Evolutionary conservation across 768 basidiomycete species (phyloP), one percentile per base, ranked within the genome.

Genomic region (Mycena kentingensis): DNA sequence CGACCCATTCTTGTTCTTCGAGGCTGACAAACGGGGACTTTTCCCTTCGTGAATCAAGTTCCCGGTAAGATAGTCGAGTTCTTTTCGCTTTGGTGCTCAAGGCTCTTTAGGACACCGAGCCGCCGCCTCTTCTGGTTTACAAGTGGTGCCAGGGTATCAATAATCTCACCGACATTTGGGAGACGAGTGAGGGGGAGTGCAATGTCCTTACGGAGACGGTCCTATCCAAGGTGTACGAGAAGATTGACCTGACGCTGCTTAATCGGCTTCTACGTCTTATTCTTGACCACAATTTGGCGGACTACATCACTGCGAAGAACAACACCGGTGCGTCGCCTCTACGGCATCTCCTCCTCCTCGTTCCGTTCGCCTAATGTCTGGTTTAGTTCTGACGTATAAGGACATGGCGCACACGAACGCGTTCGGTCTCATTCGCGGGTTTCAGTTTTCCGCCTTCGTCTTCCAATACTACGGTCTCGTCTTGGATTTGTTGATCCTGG

Each of bases 1-100:
- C 32, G 96, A 98, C 64, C 96, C 98, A 72, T 98, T 97, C 84
- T 72, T 99, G 49, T 97, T 93, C 82, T 99, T 97, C 65, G 96
- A 99, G 68, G 93, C 94, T 19, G 97, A 99, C 74, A 98, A 98
- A 70, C 89, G 97, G 62, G 93, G 93, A 42, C 73, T 99, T 21
- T 98, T 98, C 87, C 97, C 97, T 11, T 85, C 93, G 1, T 99
- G 97, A 95, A 97, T 99, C 69, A 99, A 98, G 74, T 97, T 97
- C 22, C 90, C 93, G 43, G 81, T 75, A 69, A 44, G 76, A 67
- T 39, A 46, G 27, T 34, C 8, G 24, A 35, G 35, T 25, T 6
- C 4, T 26, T 4, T 39, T 7, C 10, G 19, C 7, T 43, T 26
- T 3, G 29, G 28, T 39, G 29, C 50, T 54, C 57, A 38, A 62